Conservation (phyloP, 2,329 filamentous ascomycete genomes). For the Lachnellula occidentalis region DNA sequence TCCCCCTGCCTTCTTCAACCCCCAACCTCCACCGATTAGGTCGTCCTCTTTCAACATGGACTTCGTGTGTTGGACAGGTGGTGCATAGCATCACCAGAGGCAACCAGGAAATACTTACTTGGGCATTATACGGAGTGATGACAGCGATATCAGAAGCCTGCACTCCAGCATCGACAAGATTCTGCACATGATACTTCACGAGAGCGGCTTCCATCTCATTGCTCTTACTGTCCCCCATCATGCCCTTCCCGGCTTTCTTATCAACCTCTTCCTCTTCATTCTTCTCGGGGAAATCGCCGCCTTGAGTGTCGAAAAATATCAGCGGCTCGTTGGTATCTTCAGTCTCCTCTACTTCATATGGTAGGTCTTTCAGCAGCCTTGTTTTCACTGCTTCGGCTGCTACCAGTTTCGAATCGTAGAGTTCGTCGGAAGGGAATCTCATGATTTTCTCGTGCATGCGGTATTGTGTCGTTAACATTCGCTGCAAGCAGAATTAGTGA, state of each 20-base stretch:
- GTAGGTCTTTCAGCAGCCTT: slow-evolving; percentile 69
- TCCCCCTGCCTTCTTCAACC: too few relatives aligned
- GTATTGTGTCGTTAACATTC: slow-evolving; percentile 95
- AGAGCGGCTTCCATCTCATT: slow-evolving; percentile 86
- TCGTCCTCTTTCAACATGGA: neutral
- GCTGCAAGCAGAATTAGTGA: slow-evolving; percentile 20
- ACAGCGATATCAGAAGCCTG: slow-evolving; percentile 82
- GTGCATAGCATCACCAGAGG: neutral
- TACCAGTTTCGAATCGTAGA: slow-evolving; percentile 77
- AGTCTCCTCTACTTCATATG: slow-evolving; percentile 69
- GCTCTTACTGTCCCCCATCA: slow-evolving; percentile 72
- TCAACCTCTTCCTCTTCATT: slow-evolving; percentile 63
- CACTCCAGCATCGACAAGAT: slow-evolving; percentile 74
- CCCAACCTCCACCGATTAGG: too few relatives aligned
- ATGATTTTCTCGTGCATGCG: slow-evolving; percentile 97
- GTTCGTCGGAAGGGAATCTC: slow-evolving; percentile 82
- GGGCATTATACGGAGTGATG: slow-evolving; percentile 94
- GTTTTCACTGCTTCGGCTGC: slow-evolving; percentile 74
- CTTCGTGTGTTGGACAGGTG: neutral
- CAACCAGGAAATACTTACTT: slow-evolving; percentile 44
- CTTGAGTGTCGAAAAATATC: slow-evolving; percentile 94
- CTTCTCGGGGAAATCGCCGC: slow-evolving; percentile 83
- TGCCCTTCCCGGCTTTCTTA: slow-evolving; percentile 42
- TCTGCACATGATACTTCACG: slow-evolving; percentile 70
- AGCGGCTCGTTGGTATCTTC: slow-evolving; percentile 86